Conservation (phyloP, 768 basidiomycete species). For the Lenzites betulinus region DNA sequence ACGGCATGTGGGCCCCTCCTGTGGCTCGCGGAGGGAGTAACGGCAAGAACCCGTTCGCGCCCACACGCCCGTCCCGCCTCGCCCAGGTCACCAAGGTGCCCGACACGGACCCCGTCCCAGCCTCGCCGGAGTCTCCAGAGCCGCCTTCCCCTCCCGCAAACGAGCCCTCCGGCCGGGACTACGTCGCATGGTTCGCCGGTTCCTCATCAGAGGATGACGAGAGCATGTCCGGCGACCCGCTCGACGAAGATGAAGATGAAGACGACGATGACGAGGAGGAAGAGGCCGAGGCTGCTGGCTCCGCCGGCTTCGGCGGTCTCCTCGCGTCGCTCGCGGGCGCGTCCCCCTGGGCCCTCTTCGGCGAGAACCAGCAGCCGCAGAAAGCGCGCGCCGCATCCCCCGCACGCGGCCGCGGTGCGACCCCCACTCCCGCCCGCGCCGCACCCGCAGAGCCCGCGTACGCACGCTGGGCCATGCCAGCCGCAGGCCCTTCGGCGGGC, state of each 20-base stretch:
- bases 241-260: conserved; percentile 14
- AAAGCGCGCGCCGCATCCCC: conserved; percentile 14
- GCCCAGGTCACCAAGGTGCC: conserved; percentile 10
- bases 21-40: conserved; percentile 8
- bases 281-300: neutral
- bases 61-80: conserved; percentile 15
- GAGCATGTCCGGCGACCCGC: neutral
- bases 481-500: neutral
- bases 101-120: neutral
- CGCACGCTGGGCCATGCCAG: conserved; percentile 2
- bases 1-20: conserved; percentile 12
- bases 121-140: conserved; percentile 17
- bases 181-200: conserved; percentile 20
- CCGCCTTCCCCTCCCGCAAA: conserved; percentile 14
- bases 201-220: conserved; percentile 20
- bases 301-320: conserved; percentile 4
- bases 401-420: conserved; percentile 11
- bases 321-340: conserved; percentile 15
- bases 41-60: conserved; percentile 15
- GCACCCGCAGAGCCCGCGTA: conserved; percentile 7
- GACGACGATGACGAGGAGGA: conserved; percentile 10
- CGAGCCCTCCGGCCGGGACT: conserved; percentile 12
- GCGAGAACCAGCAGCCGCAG: conserved; percentile 4
- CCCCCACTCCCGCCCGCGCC: conserved; percentile 9
- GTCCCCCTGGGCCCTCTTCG: conserved; percentile 18